Evolutionary conservation across 768 basidiomycete genomes (phyloP).

Genomic region (Dacryopinax primogenitus): DNA sequence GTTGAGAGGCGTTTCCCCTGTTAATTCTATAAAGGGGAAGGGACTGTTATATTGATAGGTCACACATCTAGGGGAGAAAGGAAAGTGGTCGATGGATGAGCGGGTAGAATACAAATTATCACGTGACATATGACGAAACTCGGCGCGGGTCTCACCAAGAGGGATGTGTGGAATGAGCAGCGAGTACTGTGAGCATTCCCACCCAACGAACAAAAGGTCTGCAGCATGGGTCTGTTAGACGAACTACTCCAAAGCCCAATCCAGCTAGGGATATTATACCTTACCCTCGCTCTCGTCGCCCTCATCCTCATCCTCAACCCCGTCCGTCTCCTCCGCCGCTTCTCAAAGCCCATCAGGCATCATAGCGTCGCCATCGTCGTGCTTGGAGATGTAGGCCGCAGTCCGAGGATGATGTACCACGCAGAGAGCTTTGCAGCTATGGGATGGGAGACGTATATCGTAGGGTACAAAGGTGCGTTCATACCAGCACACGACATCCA

Average conservation of each 20-base stretch:
- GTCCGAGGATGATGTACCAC: conserved; percentile 98
- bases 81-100: too few relatives aligned
- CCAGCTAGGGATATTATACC: background rate
- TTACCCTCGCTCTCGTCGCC: background rate
- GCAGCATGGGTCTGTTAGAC: background rate
- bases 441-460: conserved; percentile 61
- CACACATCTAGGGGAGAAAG: too few relatives aligned
- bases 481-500: background rate
- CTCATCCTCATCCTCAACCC: background rate
- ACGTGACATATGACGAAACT: too few relatives aligned
- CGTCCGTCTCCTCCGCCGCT: background rate
- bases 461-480: conserved; percentile 70
- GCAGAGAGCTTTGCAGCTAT: conserved; percentile 79
- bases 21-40: too few relatives aligned
- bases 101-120: too few relatives aligned
- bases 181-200: too few relatives aligned
- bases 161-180: too few relatives aligned
- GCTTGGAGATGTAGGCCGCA: conserved; percentile 88
- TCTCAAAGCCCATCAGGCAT: conserved; percentile 23
- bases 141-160: too few relatives aligned
- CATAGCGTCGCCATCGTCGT: conserved; percentile 82
- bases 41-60: too few relatives aligned
- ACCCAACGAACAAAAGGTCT: too few relatives aligned
- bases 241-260: background rate
- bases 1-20: too few relatives aligned